phyloP scores from a whole-genome alignment of 768 basidiomycete genomes.

The Termitomyces sp. region DNA sequence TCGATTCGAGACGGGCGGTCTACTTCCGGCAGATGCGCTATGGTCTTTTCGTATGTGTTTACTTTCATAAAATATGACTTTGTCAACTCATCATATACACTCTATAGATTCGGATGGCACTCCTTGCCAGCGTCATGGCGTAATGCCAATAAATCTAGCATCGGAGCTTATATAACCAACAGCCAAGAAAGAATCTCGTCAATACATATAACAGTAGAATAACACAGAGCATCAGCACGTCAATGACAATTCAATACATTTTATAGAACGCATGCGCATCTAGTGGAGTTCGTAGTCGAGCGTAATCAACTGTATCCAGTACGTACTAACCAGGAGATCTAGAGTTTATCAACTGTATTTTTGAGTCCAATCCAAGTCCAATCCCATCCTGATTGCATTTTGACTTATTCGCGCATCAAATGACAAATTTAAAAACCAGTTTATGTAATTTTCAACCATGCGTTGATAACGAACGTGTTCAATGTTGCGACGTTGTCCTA shows the following conservation, averaged over 20 bases:
- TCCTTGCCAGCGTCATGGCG: slow-evolving; percentile 62
- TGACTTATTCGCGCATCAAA: too few relatives aligned
- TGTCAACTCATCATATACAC: background rate
- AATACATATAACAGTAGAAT: background rate
- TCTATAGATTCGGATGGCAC: slow-evolving; percentile 70
- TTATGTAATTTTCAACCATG: background rate
- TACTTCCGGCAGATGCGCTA: slow-evolving; percentile 99
- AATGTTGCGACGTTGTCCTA: too few relatives aligned
- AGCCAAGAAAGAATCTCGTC: background rate
- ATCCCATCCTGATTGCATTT: too few relatives aligned
- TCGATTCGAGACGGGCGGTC: slow-evolving; percentile 88
- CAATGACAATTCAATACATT: background rate
- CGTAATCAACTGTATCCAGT: background rate
- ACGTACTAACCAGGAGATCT: background rate
- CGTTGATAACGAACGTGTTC: too few relatives aligned
- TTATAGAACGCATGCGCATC: background rate
- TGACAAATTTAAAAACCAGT: too few relatives aligned
- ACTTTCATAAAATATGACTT: background rate
- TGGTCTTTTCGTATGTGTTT: slow-evolving; percentile 85
- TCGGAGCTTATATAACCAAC: background rate
- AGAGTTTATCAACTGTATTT: too few relatives aligned
- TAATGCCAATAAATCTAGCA: slow-evolving; percentile 14
- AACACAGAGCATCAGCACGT: background rate
- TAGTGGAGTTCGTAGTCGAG: background rate
- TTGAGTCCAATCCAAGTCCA: too few relatives aligned